Conservation (phyloP, 2,329 filamentous ascomycete species). For the Aureobasidium sp. region DNA sequence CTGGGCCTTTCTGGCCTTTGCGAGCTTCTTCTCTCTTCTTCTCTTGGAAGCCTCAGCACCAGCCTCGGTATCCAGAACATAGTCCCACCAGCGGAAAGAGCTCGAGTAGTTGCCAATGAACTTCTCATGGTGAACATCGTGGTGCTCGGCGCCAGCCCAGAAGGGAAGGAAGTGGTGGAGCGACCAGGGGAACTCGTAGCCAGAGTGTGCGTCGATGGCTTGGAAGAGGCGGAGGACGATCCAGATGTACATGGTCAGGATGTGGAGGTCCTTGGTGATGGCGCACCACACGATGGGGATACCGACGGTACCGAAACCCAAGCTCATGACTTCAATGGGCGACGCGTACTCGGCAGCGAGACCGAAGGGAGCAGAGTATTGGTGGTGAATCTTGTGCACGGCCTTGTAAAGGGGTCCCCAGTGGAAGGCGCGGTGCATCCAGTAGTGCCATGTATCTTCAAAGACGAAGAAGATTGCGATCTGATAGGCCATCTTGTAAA, state of each 20-base stretch:
- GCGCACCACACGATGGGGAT: conserved; percentile 76
- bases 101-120: conserved; percentile 98
- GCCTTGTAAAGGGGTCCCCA: conserved; percentile 92
- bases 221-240: conserved; percentile 90
- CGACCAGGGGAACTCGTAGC: conserved; percentile 98
- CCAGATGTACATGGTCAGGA: conserved; percentile 97
- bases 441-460: conserved; percentile 98
- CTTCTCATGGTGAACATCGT: conserved; percentile 95
- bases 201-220: conserved; percentile 94
- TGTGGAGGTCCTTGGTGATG: conserved; percentile 79
- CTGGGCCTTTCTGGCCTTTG: conserved; percentile 61
- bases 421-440: conserved; percentile 86
- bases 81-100: conserved; percentile 99
- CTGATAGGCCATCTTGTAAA: conserved; percentile 82
- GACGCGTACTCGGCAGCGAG: conserved; percentile 96
- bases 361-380: conserved; percentile 95
- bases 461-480: conserved; percentile 91
- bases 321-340: conserved; percentile 91
- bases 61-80: conserved; percentile 84
- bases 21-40: conserved; percentile 69
- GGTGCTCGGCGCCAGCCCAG: conserved; percentile 95
- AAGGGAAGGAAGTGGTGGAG: conserved; percentile 92
- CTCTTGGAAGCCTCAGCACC: conserved; percentile 78
- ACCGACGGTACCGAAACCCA: conserved; percentile 79
- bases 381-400: conserved; percentile 98